A percentile compares a stretch with the other conserved stretches of the same genome.
These are phyloP conservation scores for Carex arenaria DNA, from an alignment of 202 grass and related monocot genomes.

Conservation along the genomic window DNA sequence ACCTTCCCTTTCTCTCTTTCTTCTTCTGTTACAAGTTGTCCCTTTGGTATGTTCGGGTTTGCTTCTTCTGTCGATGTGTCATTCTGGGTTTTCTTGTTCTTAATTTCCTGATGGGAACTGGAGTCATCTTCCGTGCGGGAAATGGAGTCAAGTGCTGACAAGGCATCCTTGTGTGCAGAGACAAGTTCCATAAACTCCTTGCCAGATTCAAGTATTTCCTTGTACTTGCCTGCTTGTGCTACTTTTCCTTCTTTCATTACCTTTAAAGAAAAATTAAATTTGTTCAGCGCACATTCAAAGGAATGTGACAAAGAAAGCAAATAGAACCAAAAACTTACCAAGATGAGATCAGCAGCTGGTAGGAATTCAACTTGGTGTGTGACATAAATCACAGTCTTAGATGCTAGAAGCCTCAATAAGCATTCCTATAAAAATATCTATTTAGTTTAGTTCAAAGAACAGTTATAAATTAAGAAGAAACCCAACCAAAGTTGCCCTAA, in stretches of 20 bases:
- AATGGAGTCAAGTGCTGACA: constrained; percentile 41
- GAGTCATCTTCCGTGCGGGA: background rate
- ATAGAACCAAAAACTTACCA: constrained; percentile 43
- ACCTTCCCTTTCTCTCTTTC: constrained; percentile 86
- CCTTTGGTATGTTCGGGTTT: constrained; percentile 32
- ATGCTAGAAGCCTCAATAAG: constrained; percentile 48
- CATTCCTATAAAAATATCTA: constrained; percentile 43
- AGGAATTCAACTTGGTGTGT: constrained; percentile 80
- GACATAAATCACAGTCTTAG: constrained; percentile 69
- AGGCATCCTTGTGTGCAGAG: constrained; percentile 73
- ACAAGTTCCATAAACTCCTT: constrained; percentile 79
- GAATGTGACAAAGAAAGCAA: background rate
- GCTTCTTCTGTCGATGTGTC: constrained; percentile 27
- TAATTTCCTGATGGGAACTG: constrained; percentile 15
- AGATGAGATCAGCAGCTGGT: constrained; percentile 60
- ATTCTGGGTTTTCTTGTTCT: constrained; percentile 35
- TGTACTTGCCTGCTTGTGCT: constrained; percentile 71
- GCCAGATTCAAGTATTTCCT: constrained; percentile 56
- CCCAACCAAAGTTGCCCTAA: too few species aligned
- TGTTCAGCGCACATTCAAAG: background rate
- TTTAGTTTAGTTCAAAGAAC: background rate
- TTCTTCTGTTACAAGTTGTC: constrained; percentile 86
- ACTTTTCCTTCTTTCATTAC: constrained; percentile 80
- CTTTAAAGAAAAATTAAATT: constrained; percentile 21
- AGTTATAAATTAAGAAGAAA: background rate